These are phyloP conservation scores for Truncatella angustata DNA, from an alignment of 2,329 filamentous ascomycete genomes.

Conservation along the genomic window DNA sequence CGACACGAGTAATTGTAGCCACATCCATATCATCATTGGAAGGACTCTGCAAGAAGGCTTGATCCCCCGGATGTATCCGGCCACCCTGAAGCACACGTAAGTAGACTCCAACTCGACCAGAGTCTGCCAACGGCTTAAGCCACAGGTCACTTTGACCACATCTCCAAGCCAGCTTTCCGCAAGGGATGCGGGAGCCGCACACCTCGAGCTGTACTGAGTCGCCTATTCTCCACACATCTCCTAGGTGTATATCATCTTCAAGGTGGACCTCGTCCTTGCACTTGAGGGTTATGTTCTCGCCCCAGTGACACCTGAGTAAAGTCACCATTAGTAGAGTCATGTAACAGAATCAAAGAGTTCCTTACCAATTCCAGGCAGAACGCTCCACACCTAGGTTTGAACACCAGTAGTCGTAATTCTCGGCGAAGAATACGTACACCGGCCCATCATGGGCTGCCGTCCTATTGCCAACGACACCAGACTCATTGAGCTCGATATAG, in stretches of 20 bases:
- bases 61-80: constrained; percentile 18
- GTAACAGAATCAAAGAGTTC: not conserved
- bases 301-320: constrained; percentile 19
- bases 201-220: constrained; percentile 18
- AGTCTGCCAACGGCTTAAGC: constrained; percentile 18
- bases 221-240: constrained; percentile 22
- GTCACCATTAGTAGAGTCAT: too few relatives aligned
- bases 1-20: constrained; percentile 17
- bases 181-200: constrained; percentile 21
- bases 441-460: constrained; percentile 23
- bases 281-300: constrained; percentile 21
- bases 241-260: constrained; percentile 19
- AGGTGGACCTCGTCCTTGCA: constrained; percentile 13
- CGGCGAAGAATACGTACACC: constrained; percentile 21
- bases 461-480: constrained; percentile 17
- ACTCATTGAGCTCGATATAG: constrained; percentile 20
- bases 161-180: constrained; percentile 22
- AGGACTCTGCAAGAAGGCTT: constrained; percentile 14
- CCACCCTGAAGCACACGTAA: constrained; percentile 19
- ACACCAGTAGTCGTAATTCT: constrained; percentile 25
- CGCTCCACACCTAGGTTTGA: constrained; percentile 17
- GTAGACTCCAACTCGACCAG: constrained; percentile 20
- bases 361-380: constrained; percentile 16
- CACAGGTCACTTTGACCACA: constrained; percentile 22
- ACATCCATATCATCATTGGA: constrained; percentile 16